phyloP scores from a whole-genome alignment of 1,284 basidiomycete species.

The Pseudozyma sp. region DNA sequence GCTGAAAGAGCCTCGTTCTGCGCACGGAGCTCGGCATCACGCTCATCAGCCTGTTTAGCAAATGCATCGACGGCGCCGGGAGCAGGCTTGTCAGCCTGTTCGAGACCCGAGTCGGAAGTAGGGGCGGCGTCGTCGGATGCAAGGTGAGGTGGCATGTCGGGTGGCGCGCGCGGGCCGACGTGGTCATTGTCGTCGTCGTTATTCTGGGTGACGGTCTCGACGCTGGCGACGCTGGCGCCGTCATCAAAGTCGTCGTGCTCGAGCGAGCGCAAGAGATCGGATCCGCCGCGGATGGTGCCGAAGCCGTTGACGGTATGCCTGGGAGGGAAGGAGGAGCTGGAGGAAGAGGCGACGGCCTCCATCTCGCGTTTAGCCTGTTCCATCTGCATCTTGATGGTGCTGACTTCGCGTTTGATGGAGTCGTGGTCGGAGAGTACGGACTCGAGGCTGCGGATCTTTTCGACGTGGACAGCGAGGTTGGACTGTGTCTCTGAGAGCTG shows the following conservation, averaged over 20 bases:
- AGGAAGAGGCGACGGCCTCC: conserved; percentile 38
- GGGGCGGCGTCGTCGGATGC: conserved; percentile 26
- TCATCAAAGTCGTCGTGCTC: conserved; percentile 59
- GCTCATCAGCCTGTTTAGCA: conserved; percentile 22
- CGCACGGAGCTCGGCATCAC: conserved; percentile 68
- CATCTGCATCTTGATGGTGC: conserved; percentile 69
- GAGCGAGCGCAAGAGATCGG: conserved; percentile 7
- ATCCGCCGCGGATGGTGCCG: conserved; percentile 20
- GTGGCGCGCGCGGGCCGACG: conserved; percentile 55
- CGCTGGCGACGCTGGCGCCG: conserved; percentile 57
- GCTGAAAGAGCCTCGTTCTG: conserved; percentile 77
- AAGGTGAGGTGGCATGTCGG: conserved; percentile 49
- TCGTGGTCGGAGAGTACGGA: conserved; percentile 85
- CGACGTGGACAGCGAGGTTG: conserved; percentile 81
- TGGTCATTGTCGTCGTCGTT: conserved; percentile 19
- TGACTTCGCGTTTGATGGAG: conserved; percentile 82
- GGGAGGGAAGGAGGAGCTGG: conserved; percentile 12
- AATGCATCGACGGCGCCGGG: background rate
- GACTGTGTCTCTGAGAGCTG: conserved; percentile 88
- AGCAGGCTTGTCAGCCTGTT: background rate
- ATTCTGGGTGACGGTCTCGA: conserved; percentile 59
- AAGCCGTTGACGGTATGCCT: conserved; percentile 32
- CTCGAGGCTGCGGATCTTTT: conserved; percentile 86
- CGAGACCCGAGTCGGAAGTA: background rate
- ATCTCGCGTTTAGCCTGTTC: conserved; percentile 64